Conservation (phyloP, 148 eudicot species). For the Hydrangea macrophylla region DNA sequence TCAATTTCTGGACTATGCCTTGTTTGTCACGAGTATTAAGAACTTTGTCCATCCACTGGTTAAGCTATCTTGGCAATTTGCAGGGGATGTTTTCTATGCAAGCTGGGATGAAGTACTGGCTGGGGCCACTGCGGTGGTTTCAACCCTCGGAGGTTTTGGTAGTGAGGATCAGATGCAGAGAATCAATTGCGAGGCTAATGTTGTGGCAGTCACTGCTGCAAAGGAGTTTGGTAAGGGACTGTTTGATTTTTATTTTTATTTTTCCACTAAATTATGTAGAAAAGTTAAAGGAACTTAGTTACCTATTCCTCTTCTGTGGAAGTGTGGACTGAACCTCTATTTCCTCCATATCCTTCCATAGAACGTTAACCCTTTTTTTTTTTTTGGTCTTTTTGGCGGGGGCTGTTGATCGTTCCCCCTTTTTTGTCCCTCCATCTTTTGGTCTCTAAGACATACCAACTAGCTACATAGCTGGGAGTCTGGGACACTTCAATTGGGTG, state of each 20-base stretch:
- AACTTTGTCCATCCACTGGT: background rate
- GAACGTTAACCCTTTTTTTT: too few relatives aligned
- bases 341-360: too few relatives aligned
- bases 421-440: too few relatives aligned
- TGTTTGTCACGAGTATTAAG: background rate
- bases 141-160: slow-evolving; percentile 96
- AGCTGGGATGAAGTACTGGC: slow-evolving; percentile 93
- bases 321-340: too few relatives aligned
- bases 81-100: slow-evolving; percentile 97
- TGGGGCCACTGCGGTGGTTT: slow-evolving; percentile 94
- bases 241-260: background rate
- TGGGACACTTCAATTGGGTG: too few relatives aligned
- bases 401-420: too few relatives aligned
- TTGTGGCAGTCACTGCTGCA: slow-evolving; percentile 86
- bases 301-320: background rate
- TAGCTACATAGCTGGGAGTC: too few relatives aligned
- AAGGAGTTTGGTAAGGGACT: slow-evolving; percentile 68
- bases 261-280: background rate
- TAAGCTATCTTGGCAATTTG: slow-evolving; percentile 10
- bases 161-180: slow-evolving; percentile 95
- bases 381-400: too few relatives aligned
- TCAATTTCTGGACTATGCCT: background rate
- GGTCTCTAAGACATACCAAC: too few relatives aligned
- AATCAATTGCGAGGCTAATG: slow-evolving; percentile 95
- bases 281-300: background rate